Percentiles rank a stretch among this genome's conserved stretches.
These are phyloP conservation scores for Lentinula sp. DNA, from an alignment of 768 basidiomycete species.

Conservation along the genomic window DNA sequence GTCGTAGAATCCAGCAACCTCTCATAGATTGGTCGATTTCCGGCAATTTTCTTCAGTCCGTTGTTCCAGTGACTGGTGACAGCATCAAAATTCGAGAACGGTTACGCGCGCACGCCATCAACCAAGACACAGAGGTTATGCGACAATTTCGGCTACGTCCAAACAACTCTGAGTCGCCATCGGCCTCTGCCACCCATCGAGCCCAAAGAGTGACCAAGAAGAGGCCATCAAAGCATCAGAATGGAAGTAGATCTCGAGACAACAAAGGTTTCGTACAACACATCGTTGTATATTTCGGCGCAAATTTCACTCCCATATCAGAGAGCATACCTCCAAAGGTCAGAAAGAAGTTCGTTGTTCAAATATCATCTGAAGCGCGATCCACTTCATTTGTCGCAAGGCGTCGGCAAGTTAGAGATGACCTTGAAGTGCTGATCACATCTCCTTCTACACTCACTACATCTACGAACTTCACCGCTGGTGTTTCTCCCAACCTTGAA, in stretches of 20 bases:
- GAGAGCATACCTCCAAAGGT: background rate
- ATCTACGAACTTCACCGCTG: no score
- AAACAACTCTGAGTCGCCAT: background rate
- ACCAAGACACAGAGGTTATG: background rate
- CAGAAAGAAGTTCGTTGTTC: background rate
- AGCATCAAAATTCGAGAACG: background rate
- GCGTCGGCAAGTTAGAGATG: background rate
- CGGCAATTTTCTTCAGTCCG: background rate
- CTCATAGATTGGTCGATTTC: background rate
- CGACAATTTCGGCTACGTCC: background rate
- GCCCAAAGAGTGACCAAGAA: no score
- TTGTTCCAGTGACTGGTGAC: background rate
- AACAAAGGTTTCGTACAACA: background rate
- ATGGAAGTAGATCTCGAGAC: background rate
- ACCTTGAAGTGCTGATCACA: background rate
- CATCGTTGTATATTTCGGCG: background rate
- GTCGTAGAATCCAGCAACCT: background rate
- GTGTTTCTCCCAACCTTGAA: background rate
- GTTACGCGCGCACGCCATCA: background rate
- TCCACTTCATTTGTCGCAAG: background rate
- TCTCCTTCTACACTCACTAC: no score
- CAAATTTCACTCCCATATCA: background rate
- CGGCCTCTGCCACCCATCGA: background rate
- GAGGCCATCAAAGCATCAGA: background rate
- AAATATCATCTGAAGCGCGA: background rate